phyloP scores from a whole-genome alignment of 2,329 filamentous ascomycete genomes.

The Samsoniella hepiali region DNA sequence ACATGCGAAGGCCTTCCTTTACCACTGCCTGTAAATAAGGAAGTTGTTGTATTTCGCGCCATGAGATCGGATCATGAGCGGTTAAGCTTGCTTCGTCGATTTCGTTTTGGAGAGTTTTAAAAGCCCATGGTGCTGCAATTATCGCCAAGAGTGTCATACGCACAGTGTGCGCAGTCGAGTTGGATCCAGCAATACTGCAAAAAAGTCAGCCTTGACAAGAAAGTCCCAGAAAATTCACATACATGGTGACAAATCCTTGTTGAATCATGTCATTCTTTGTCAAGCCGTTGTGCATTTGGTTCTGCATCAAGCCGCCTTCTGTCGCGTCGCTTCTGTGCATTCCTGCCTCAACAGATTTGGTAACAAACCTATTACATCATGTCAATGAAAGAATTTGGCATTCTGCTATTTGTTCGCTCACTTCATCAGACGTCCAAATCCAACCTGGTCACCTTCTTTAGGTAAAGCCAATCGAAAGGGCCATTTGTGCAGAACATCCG shows the following conservation, averaged over 20 bases:
- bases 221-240: not conserved
- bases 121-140: conserved; percentile 43
- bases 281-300: conserved; percentile 38
- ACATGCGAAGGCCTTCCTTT: conserved; percentile 54
- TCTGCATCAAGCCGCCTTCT: conserved; percentile 38
- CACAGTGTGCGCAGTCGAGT: conserved; percentile 55
- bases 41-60: conserved; percentile 46
- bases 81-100: conserved; percentile 40
- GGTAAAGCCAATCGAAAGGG: conserved; percentile 36
- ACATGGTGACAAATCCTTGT: conserved; percentile 41
- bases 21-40: conserved; percentile 56
- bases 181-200: conserved; percentile 55
- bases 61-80: conserved; percentile 39
- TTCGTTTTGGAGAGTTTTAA: conserved; percentile 40
- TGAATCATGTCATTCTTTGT: conserved; percentile 35
- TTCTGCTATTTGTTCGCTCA: conserved; percentile 23
- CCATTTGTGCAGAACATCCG: conserved; percentile 35
- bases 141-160: conserved; percentile 51
- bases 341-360: conserved; percentile 27
- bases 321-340: conserved; percentile 23
- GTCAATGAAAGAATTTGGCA: not conserved
- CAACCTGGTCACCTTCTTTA: conserved; percentile 35
- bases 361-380: conserved; percentile 24
- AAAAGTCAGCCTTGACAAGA: not conserved
- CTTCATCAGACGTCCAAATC: conserved; percentile 39